Evolutionary conservation across 2,329 filamentous ascomycete species (phyloP).

Genomic region (Monosporascus sp.): DNA sequence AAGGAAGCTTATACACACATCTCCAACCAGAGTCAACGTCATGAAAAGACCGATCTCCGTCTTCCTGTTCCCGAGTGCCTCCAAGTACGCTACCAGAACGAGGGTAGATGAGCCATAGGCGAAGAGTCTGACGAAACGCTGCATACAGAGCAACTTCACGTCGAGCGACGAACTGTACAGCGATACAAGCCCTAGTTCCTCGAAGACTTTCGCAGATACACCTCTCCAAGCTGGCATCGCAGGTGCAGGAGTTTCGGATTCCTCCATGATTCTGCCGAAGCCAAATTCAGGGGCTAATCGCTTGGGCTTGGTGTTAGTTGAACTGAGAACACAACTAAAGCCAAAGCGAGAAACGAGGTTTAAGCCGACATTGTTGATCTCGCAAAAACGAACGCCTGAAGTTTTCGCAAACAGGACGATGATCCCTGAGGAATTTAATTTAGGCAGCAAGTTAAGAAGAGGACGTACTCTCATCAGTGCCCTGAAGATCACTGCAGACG

Average conservation of each 20-base stretch:
- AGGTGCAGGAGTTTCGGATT: neutral
- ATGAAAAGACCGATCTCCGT: slow-evolving; percentile 57
- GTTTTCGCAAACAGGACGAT: no score
- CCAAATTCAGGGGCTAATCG: neutral
- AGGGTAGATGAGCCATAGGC: slow-evolving; percentile 57
- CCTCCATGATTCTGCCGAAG: neutral
- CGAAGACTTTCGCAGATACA: slow-evolving; percentile 10
- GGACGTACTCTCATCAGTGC: no score
- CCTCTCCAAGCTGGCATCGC: neutral
- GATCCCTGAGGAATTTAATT: no score
- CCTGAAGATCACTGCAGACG: no score
- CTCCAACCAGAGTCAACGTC: slow-evolving; percentile 58
- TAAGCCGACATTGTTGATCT: no score
- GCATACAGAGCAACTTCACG: slow-evolving; percentile 51
- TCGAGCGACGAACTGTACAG: slow-evolving; percentile 39
- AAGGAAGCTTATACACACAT: slow-evolving; percentile 53
- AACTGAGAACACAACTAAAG: neutral
- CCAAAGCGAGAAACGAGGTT: no score
- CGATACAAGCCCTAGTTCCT: slow-evolving; percentile 41
- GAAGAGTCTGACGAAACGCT: slow-evolving; percentile 57
- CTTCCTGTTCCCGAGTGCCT: slow-evolving; percentile 43
- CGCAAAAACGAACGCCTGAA: no score
- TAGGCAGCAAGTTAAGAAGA: no score
- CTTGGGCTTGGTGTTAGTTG: neutral
- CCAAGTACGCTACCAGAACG: slow-evolving; percentile 52